Conservation (phyloP, 352 stramenopile species). For the Phytophthora constricta region DNA sequence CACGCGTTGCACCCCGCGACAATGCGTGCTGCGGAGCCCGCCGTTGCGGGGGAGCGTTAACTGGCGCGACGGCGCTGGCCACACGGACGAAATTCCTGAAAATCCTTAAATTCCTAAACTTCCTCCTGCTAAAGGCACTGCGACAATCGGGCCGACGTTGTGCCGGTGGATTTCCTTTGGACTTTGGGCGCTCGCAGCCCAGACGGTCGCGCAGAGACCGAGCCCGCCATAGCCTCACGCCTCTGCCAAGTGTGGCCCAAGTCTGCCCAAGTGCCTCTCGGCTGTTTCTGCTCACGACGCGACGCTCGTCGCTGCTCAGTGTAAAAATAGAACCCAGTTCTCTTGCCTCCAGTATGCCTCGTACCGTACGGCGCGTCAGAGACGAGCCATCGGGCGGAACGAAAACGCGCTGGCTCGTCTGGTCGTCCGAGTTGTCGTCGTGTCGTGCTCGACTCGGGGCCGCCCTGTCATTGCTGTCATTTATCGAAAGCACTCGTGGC, state of each 20-base stretch:
- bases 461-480: slow-evolving; percentile 37
- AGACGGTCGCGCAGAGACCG: not conserved
- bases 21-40: too few species aligned
- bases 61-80: not conserved
- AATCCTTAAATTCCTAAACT: not conserved
- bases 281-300: slow-evolving; percentile 6
- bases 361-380: not conserved
- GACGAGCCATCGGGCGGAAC: slow-evolving; percentile 39
- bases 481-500: slow-evolving; percentile 37
- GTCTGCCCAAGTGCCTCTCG: not conserved
- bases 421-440: slow-evolving; percentile 19
- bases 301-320: not conserved
- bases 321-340: not conserved
- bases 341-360: slow-evolving; percentile 5
- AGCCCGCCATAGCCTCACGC: not conserved
- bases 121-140: not conserved
- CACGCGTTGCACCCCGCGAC: too few species aligned
- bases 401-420: slow-evolving; percentile 27
- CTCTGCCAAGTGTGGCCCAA: too few species aligned
- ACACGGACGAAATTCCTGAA: not conserved
- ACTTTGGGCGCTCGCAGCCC: too few species aligned
- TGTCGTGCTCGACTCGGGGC: slow-evolving; percentile 23
- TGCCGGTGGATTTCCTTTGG: slow-evolving; percentile 1
- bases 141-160: not conserved
- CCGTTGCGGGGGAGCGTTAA: too few species aligned